These are phyloP conservation scores for Colletotrichum plurivorum DNA, from an alignment of 2,329 filamentous ascomycete species.

Conservation along the genomic window DNA sequence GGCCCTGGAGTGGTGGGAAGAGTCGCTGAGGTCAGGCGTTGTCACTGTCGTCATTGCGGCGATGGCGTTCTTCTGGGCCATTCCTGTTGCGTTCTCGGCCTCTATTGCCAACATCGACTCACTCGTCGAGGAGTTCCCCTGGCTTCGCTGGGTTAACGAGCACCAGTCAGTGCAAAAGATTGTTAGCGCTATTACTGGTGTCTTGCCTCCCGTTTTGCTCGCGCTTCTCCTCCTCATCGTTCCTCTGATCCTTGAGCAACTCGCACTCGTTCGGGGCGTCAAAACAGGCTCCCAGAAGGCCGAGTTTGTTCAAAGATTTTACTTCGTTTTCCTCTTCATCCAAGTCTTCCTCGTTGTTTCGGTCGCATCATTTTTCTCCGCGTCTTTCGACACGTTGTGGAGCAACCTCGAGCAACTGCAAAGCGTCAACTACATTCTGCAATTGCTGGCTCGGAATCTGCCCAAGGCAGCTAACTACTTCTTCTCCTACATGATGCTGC, in stretches of 20 bases:
- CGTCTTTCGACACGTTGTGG: slow-evolving; percentile 75
- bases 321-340: slow-evolving; percentile 94
- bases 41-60: slow-evolving; percentile 76
- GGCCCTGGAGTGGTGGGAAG: slow-evolving; percentile 94
- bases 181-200: slow-evolving; percentile 80
- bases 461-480: slow-evolving; percentile 96
- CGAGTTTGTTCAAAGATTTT: slow-evolving; percentile 90
- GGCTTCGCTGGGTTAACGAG: slow-evolving; percentile 78
- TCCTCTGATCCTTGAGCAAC: slow-evolving; percentile 81
- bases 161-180: slow-evolving; percentile 74
- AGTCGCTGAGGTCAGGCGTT: slow-evolving; percentile 79
- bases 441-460: slow-evolving; percentile 81
- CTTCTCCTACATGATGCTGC: slow-evolving; percentile 98
- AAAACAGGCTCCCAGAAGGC: slow-evolving; percentile 86
- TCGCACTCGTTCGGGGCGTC: slow-evolving; percentile 82
- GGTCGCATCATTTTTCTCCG: slow-evolving; percentile 79
- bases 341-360: slow-evolving; percentile 96
- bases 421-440: slow-evolving; percentile 77
- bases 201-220: slow-evolving; percentile 84
- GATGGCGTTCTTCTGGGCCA: slow-evolving; percentile 90
- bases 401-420: slow-evolving; percentile 59
- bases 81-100: slow-evolving; percentile 91
- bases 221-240: slow-evolving; percentile 84
- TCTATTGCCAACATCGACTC: slow-evolving; percentile 82
- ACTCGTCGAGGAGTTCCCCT: slow-evolving; percentile 75